Evolutionary conservation across 192 early-diverging fungal species (phyloP).

Genomic region (Coemansia sp.): DNA sequence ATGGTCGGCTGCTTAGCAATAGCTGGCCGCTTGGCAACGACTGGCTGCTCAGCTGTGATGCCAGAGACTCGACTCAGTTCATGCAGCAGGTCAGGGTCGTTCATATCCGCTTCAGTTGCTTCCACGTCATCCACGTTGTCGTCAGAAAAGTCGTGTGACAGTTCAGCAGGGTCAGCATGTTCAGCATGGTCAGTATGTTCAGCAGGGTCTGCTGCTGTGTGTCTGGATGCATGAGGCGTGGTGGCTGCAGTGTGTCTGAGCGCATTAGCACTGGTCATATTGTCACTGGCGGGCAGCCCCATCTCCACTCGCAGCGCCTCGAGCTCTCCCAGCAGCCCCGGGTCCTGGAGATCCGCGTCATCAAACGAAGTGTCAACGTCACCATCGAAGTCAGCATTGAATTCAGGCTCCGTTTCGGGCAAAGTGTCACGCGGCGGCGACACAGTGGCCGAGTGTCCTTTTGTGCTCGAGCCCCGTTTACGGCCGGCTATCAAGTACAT

Average conservation of each 20-base stretch:
- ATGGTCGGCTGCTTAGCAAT: neutral
- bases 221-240: too few species aligned
- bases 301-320: slow-evolving; percentile 41
- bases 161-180: too few species aligned
- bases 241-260: neutral
- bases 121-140: slow-evolving; percentile 5
- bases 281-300: slow-evolving; percentile 18
- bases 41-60: neutral
- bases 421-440: neutral
- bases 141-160: neutral
- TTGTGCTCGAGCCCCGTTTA: neutral
- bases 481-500: slow-evolving; percentile 9
- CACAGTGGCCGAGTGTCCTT: neutral
- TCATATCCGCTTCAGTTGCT: slow-evolving; percentile 48
- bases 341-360: slow-evolving; percentile 34
- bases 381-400: slow-evolving; percentile 6
- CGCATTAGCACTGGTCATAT: neutral
- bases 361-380: slow-evolving; percentile 11
- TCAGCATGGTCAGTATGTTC: too few species aligned
- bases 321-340: slow-evolving; percentile 42
- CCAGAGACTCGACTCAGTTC: slow-evolving; percentile 23
- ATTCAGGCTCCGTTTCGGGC: neutral
- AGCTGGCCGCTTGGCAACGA: neutral
- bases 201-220: too few species aligned
- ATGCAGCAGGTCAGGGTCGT: slow-evolving; percentile 35